Base-by-base conservation (phyloP, 2,329 filamentous ascomycete species). In the Penicillium decumbens region DNA sequence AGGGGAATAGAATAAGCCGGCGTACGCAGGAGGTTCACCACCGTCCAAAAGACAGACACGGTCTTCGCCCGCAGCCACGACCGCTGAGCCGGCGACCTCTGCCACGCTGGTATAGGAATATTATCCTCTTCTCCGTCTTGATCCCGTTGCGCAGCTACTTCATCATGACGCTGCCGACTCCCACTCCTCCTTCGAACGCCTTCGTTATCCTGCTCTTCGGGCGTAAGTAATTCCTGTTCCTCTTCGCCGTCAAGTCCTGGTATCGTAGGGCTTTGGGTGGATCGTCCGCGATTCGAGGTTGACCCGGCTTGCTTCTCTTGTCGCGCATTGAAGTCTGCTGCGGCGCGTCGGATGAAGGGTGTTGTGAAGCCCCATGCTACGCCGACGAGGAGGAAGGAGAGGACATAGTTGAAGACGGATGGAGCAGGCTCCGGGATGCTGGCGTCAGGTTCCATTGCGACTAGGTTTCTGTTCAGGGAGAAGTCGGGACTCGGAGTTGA, bases 361-460 rank as follows among this genome's bases (percentile, higher is more conserved):
- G 89, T 95, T 1, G 89, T 95, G 61, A 95, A 83, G 44, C 91
- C 92, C 92, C 92, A 97, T 59, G 89, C 91, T 23, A 93, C 76
- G 45, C 91, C 90, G 58, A 97, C 91, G 51, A 95, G 82, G 46
- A 96, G 79, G 77, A 96, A 96, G 60, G 88, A 89, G 51, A 92
- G 77, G 55, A 93, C 78, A 77, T 93, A 95, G 74, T 90, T 91
- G 74, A 95, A 78, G 56, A 70, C 59, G 5, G 74, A 73, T 25
- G 70, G 68, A 12, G 63, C 49, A 7, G 57, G 43, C 15, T 63
- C 52, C 9, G 63, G 44, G 12, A 62, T 50, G 12, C 58, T 59
- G 27, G 58, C 54, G 30, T 69, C 67, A 24, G 68, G 59, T 24
- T 66, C 67, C 68, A 71, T 71, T 45, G 23, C 40, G 43, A 10